Evolutionary conservation across 768 basidiomycete genomes (phyloP), one percentile per base, ranked within the genome.

Genomic region (Pulveroboletus frians): DNA sequence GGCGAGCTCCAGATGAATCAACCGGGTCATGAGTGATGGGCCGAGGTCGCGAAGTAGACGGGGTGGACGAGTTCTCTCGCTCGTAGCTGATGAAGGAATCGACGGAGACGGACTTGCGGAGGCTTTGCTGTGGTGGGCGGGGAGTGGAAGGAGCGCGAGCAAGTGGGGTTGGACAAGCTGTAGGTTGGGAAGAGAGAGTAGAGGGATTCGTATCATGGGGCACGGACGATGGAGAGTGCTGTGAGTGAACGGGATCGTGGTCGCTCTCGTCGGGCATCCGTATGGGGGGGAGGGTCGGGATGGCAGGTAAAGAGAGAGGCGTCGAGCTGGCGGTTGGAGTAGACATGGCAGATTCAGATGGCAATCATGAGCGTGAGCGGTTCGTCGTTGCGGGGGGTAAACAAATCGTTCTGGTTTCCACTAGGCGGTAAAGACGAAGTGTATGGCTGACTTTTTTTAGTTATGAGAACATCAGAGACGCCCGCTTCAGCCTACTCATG

Each of bases 71-170:
- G 42, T 63, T 64, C 37, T 74, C 71, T 55, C 69, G 71, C 56
- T 68, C 67, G 60, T 72, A 71, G 31, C 70, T 71, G 42, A 78
- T 75, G 64, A 89, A 84, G 9, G 88, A 89, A 66, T 89, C 88
- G 51, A 83, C 85, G 18, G 88, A 89, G 51, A 85, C 68, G 26
- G 86, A 84, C 70, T 88, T 88, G 58, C 85, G 77, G 47, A 89
- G 76, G 51, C 61, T 63, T 47, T 58, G 59, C 46, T 64, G 64
- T 31, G 59, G 45, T 34, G 55, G 49, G 17, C 49, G 55, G 58
- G 61, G 63, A 43, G 64, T 43, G 34, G 65, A 52, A 42, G 62
- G 21, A 20, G 45, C 20, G 31, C 32, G 49, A 39, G 49, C 13
- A 4, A 39, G 43, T 17, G 50, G 48, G 31, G 51, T 9, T 35